These are phyloP conservation scores for Verbena officinalis DNA, from an alignment of 257 asterid genomes.

Conservation along the genomic window DNA sequence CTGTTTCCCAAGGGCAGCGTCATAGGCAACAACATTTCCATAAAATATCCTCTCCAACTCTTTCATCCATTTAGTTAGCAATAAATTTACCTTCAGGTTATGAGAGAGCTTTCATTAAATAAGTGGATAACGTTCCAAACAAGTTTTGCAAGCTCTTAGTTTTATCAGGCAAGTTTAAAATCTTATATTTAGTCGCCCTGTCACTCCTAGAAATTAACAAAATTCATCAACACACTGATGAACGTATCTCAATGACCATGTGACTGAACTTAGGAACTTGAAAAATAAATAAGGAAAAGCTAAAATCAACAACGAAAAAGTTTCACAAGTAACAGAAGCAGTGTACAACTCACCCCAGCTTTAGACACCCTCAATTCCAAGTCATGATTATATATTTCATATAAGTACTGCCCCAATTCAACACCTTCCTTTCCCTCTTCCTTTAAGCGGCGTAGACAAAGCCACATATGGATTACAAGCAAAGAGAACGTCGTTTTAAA, in stretches of 20 bases:
- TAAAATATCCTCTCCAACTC: constrained; percentile 93
- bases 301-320: constrained; percentile 2
- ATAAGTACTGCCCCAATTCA: constrained; percentile 89
- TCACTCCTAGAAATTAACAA: background rate
- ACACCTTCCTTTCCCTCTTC: constrained; percentile 91
- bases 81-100: constrained; percentile 75
- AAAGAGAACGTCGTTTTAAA: constrained; percentile 84
- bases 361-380: constrained; percentile 90
- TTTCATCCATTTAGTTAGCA: constrained; percentile 89
- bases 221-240: background rate
- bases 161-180: background rate
- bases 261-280: background rate
- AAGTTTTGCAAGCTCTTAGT: background rate
- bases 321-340: constrained; percentile 12
- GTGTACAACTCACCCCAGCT: constrained; percentile 83
- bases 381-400: constrained; percentile 88
- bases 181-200: background rate
- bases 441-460: constrained; percentile 82
- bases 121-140: background rate
- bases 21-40: constrained; percentile 88
- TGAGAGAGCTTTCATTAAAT: constrained; percentile 22
- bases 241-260: constrained; percentile 4
- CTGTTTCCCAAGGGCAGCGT: constrained; percentile 85
- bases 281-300: background rate
- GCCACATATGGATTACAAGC: constrained; percentile 96